Evolutionary conservation across 495 filamentous ascomycete genomes (phyloP), one percentile per base, ranked within the genome.

Genomic region (Penicillium chermesinum): DNA sequence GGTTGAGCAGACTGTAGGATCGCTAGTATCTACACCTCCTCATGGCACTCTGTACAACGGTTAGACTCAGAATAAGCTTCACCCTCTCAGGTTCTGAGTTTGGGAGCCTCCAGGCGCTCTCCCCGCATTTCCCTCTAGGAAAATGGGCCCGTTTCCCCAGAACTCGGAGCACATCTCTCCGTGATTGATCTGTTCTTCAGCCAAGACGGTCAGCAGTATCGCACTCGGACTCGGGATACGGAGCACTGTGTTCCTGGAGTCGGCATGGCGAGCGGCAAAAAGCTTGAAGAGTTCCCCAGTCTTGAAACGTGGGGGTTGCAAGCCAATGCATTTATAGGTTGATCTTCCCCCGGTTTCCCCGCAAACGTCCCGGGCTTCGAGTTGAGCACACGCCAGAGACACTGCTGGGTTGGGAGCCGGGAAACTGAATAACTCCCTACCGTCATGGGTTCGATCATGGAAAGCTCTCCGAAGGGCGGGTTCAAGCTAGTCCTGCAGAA

Each of bases 401-500:
- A n/a, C n/a, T n/a, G n/a, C n/a, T n/a, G n/a, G n/a, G n/a, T n/a
- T n/a, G n/a, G n/a, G n/a, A n/a, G n/a, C n/a, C n/a, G n/a, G n/a
- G n/a, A n/a, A n/a, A n/a, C n/a, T n/a, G n/a, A n/a, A n/a, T n/a
- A n/a, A n/a, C n/a, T 3, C 20, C 10, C 17, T 7, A 5, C 22
- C 17, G 44, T 30, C 25, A 67, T 65, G 64, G 53, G 44, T 20
- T 53, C 62, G 2, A 8, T 39, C 3, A 12, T 44, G 15, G 39
- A 63, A 41, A 43, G 27, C 19, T 13, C 58, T 30, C 52, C 52
- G 2, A 61, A 62, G 41, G 53, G 59, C 32, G 66, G 62, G n/a
- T 66, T 66, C 21, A 40, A 46, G 13, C 56, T 69, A 15, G 55
- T 72, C 13, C 41, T 55, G 17, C 58, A 69, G 45, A 72, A 72